These are phyloP conservation scores for Kodamaea lidongshanica DNA, from an alignment of 805 yeast species.

Conservation along the genomic window DNA sequence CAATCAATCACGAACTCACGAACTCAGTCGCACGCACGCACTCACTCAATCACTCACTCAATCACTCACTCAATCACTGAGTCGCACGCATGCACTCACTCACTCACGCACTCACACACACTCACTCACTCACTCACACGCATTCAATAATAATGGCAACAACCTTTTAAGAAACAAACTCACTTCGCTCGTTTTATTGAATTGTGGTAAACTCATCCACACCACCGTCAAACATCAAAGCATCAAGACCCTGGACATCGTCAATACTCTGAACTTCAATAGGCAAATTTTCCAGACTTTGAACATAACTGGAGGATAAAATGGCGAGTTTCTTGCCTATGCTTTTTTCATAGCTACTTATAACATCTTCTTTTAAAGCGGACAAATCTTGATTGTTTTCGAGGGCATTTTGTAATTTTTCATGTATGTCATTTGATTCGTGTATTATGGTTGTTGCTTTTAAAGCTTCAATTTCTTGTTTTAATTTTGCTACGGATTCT, in stretches of 20 bases:
- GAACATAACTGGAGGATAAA: constrained; percentile 11
- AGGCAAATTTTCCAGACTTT: constrained; percentile 9
- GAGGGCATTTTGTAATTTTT: constrained; percentile 4
- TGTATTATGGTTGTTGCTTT: neutral
- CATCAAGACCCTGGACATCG: constrained; percentile 19
- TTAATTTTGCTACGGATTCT: constrained; percentile 14
- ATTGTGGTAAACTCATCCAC: too few species aligned
- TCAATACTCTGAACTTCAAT: constrained; percentile 17
- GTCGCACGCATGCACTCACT: too few species aligned
- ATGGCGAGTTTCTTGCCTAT: constrained; percentile 13
- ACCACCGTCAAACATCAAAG: too few species aligned
- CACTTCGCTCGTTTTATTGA: too few species aligned
- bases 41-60: too few species aligned
- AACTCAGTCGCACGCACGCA: too few species aligned
- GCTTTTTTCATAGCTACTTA: constrained; percentile 13
- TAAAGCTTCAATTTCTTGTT: constrained; percentile 17
- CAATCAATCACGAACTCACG: too few species aligned
- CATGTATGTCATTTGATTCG: constrained; percentile 1
- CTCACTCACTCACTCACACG: too few species aligned
- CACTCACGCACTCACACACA: too few species aligned
- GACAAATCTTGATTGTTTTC: constrained; percentile 2
- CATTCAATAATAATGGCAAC: too few species aligned
- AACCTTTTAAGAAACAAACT: too few species aligned
- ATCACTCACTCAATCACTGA: too few species aligned
- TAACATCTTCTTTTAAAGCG: constrained; percentile 10